Conservation (phyloP, 108 stramenopile genomes). For the Schizochytrium sp. region DNA sequence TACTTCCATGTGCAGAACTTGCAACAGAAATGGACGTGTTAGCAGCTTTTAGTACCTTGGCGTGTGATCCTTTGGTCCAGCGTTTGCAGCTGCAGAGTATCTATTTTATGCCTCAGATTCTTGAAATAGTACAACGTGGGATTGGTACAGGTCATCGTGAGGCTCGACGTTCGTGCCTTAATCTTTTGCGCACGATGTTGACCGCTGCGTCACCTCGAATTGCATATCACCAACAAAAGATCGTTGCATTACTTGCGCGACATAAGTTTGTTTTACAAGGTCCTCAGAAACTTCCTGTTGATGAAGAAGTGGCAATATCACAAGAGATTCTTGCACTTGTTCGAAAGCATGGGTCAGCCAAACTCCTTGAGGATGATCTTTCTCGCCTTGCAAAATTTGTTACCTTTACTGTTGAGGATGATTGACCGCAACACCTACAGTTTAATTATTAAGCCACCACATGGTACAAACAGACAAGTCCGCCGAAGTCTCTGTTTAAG, state of each 20-base stretch:
- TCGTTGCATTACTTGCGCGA: neutral
- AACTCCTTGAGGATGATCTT: neutral
- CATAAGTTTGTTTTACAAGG: neutral
- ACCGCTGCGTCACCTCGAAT: neutral
- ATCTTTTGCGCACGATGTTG: neutral
- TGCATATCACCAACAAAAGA: neutral
- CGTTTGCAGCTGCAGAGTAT: constrained; percentile 13
- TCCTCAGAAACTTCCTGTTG: neutral
- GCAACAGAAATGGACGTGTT: neutral
- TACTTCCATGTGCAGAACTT: constrained; percentile 8
- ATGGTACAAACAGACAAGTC: too few species aligned
- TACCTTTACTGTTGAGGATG: neutral
- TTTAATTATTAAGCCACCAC: neutral
- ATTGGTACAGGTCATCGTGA: neutral
- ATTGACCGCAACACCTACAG: neutral
- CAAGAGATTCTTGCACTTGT: neutral
- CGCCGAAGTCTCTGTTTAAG: too few species aligned
- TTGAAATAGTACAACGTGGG: neutral
- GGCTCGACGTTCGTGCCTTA: neutral
- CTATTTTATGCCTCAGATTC: neutral
- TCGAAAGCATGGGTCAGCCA: neutral
- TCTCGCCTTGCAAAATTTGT: neutral
- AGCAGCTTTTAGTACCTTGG: neutral
- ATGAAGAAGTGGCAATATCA: neutral
- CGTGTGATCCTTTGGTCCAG: neutral